Base-by-base conservation (phyloP, 169 alveolate species). In the Plasmodium relictum region DNA sequence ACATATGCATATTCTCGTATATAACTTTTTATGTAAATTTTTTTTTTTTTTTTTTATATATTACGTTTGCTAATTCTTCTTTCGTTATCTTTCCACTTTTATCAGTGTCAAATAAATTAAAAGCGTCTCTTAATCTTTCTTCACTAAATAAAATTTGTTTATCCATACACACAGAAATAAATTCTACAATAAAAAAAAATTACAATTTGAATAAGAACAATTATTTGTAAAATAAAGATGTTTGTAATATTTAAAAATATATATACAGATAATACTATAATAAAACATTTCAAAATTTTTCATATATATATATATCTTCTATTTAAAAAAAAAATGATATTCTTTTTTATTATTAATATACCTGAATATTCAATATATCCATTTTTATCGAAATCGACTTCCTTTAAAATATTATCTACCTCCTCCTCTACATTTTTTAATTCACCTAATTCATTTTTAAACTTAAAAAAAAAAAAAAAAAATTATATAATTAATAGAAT, bases 341-440 rank as follows among this genome's bases (percentile, higher is more conserved):
- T 54, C 14, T 54, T 48, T 48, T 48, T 48, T 48, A 6, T 1
- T 48, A 1, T 48, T 12, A 9, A n/a, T 54, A 54, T 73, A 93
- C 96, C 96, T 22, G 97, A 93, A 93, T 98, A 98, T 80, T 98
- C 99, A 41, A 98, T 97, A 58, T 92, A 95, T n/a, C 99, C 99
- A 88, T 96, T 96, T 48, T 94, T 95, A 89, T 98, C 99, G 31
- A 96, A 94, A 95, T 98, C 99, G 39, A 97, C 97, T 39, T 96
- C 94, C 54, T 88, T 91, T 93, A 98, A 93, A 14, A 97, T 98
- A 63, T 95, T 95, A 72, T 97, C 99, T 5, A 98, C 99, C 69
- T 98, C 99, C 72, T 88, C 95, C 54, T 97, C 98, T 9, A 97
- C 97, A 45, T 89, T 91, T 87, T 93, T 94, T 44, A 76, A 59